These are phyloP conservation scores for Meyerozyma sp. DNA, from an alignment of 1,139 yeast species.

Conservation along the genomic window DNA sequence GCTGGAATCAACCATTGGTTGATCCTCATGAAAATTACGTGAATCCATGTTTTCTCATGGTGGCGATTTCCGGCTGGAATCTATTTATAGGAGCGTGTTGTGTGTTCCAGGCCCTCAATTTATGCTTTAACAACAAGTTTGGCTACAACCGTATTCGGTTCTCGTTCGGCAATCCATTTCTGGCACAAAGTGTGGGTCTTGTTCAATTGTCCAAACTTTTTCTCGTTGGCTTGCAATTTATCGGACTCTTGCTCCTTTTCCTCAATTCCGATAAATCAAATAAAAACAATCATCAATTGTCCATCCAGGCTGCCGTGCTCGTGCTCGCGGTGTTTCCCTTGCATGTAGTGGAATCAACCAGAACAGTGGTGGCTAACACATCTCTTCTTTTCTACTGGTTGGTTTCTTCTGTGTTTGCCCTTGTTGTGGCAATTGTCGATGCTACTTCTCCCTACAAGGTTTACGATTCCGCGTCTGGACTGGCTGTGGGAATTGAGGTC, in stretches of 20 bases:
- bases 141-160: not conserved
- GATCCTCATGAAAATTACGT: not conserved
- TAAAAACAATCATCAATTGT: not conserved
- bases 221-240: not conserved
- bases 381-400: conserved; percentile 37
- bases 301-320: not conserved
- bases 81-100: not conserved
- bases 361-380: conserved; percentile 27
- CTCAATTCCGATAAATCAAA: not conserved
- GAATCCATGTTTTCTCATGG: not conserved
- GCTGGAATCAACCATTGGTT: not conserved
- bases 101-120: not conserved
- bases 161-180: not conserved
- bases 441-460: not conserved
- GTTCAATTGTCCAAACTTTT: not conserved
- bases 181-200: not conserved
- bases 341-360: conserved; percentile 33
- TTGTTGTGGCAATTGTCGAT: not conserved
- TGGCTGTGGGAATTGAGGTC: not conserved
- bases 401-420: not conserved
- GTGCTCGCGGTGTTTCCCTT: conserved; percentile 28
- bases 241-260: not conserved
- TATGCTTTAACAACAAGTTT: not conserved
- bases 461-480: not conserved
- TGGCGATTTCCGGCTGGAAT: not conserved